phyloP scores from a whole-genome alignment of 192 early-diverging fungal genomes.

The Backusella tuberculispora region DNA sequence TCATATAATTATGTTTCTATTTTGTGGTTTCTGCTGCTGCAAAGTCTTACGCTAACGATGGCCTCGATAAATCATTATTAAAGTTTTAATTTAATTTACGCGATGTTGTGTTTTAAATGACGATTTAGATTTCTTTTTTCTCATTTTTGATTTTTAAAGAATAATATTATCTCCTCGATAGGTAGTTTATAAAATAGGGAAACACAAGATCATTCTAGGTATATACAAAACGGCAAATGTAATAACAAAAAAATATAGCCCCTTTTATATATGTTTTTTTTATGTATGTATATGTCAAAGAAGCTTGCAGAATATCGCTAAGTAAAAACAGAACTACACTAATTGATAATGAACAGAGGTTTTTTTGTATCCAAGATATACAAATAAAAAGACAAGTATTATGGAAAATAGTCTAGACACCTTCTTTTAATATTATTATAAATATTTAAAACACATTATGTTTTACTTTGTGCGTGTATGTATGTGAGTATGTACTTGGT shows the following conservation, averaged over 20 bases:
- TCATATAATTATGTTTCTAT: not conserved
- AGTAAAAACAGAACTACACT: not conserved
- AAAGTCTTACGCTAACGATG: not conserved
- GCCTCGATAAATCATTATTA: not conserved
- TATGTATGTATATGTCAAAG: not conserved
- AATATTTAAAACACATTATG: not conserved
- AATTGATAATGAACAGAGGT: not conserved
- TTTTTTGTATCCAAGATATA: not conserved
- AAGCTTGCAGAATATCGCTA: not conserved
- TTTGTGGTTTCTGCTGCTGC: not conserved
- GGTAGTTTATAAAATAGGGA: not conserved
- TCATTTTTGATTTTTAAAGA: not conserved
- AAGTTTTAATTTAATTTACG: not conserved
- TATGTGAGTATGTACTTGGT: not conserved
- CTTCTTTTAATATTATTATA: not conserved
- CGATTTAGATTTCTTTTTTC: not conserved
- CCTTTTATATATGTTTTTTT: not conserved
- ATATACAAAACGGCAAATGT: not conserved
- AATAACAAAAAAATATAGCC: not conserved
- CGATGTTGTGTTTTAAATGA: constrained; percentile 6
- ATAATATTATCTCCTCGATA: not conserved
- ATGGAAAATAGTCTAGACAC: not conserved
- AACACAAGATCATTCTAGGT: not conserved
- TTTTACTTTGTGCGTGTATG: not conserved
- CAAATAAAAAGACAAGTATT: not conserved